These are phyloP conservation scores for Didymellaceae sp. DNA, from an alignment of 2,329 filamentous ascomycete genomes.

Conservation along the genomic window DNA sequence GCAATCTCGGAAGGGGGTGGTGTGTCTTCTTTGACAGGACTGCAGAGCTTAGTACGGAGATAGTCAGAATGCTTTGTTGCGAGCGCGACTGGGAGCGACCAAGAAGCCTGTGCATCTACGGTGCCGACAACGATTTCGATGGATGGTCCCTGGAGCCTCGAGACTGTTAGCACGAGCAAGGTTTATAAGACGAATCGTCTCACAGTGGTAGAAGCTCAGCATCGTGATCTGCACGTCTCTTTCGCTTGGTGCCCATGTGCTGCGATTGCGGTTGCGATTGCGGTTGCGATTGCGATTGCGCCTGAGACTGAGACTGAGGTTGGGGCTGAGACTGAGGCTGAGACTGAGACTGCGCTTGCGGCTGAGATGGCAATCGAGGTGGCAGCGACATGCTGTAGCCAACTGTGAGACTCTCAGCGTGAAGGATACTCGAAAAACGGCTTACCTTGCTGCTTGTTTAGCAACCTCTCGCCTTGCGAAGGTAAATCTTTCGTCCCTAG, in stretches of 20 bases:
- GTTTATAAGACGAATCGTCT: background rate
- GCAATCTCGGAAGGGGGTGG: background rate
- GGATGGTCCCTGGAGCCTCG: background rate
- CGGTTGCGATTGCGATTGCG: background rate
- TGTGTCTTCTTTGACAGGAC: background rate
- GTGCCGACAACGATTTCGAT: background rate
- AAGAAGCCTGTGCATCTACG: background rate
- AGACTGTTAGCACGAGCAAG: background rate
- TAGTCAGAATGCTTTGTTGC: slow-evolving; percentile 1
- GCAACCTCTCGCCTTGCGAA: too few species aligned
- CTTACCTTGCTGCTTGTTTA: background rate
- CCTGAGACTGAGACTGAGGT: too few species aligned
- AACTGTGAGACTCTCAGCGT: too few species aligned
- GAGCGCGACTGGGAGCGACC: slow-evolving; percentile 4
- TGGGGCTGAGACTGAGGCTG: background rate
- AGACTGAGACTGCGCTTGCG: background rate
- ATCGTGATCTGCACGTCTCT: background rate
- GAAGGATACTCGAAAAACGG: too few species aligned
- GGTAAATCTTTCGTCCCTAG: too few species aligned
- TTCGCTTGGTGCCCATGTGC: background rate
- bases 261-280: background rate
- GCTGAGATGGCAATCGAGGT: background rate
- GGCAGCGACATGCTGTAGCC: background rate
- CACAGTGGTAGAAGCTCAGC: background rate
- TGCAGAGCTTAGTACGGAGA: background rate